These are phyloP conservation scores for Verticillium tricorpus DNA, from an alignment of 2,329 filamentous ascomycete species.

Conservation along the genomic window DNA sequence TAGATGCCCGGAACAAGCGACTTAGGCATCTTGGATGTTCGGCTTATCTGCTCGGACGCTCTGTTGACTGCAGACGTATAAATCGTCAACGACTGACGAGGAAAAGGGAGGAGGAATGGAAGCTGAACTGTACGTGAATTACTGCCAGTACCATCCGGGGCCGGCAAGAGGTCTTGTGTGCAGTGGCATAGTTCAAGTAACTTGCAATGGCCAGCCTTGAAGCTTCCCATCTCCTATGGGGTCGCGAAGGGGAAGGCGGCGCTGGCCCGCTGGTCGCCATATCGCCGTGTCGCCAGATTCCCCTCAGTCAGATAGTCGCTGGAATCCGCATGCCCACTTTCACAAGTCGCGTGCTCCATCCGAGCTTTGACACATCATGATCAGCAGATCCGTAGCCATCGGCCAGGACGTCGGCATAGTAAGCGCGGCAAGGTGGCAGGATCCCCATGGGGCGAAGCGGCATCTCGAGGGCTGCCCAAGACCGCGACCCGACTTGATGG, in stretches of 20 bases:
- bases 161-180: slow-evolving; percentile 31
- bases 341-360: too few species aligned
- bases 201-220: slow-evolving; percentile 27
- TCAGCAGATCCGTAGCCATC: neutral
- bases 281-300: too few species aligned
- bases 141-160: too few species aligned
- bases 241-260: slow-evolving; percentile 17
- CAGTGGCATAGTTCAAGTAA: too few species aligned
- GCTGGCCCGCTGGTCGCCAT: too few species aligned
- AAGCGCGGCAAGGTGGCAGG: neutral
- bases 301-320: too few species aligned
- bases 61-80: slow-evolving; percentile 40
- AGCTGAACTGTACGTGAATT: too few species aligned
- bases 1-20: slow-evolving; percentile 59
- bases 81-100: too few species aligned
- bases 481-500: neutral
- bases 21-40: slow-evolving; percentile 41
- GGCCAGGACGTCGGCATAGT: neutral
- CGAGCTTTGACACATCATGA: slow-evolving; percentile 32
- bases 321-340: too few species aligned
- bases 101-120: too few species aligned
- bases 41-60: slow-evolving; percentile 39
- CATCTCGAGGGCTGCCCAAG: neutral
- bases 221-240: slow-evolving; percentile 53
- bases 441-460: neutral